phyloP scores from a whole-genome alignment of 441 rosid species.

The Syzygium syzygioides region DNA sequence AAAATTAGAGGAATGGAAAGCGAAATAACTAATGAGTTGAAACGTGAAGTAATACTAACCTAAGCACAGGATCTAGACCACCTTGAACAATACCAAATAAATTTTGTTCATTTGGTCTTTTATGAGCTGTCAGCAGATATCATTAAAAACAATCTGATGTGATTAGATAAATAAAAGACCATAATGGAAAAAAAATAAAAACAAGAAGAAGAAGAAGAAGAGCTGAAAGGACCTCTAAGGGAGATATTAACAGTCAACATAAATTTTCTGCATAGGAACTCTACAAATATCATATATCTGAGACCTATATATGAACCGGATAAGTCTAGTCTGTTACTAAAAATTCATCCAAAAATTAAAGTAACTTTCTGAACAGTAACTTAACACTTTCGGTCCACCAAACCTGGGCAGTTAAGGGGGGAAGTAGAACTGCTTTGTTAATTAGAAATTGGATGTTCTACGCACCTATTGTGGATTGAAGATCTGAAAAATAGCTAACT shows the following conservation, averaged over 20 bases:
- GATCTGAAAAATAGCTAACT: neutral
- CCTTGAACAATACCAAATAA: conserved; percentile 80
- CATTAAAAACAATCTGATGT: neutral
- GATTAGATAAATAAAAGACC: neutral
- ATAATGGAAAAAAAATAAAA: neutral
- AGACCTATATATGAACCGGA: neutral
- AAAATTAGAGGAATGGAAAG: neutral
- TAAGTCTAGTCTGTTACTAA: neutral
- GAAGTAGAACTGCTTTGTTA: neutral
- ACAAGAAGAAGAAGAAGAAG: neutral
- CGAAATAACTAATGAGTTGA: neutral
- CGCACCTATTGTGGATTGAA: neutral
- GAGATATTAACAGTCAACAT: neutral
- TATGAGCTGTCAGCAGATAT: conserved; percentile 43
- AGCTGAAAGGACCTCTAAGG: neutral
- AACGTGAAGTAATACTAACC: conserved; percentile 27
- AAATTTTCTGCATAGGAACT: neutral
- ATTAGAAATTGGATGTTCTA: neutral
- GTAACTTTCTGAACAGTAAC: neutral
- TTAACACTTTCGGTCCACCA: neutral
- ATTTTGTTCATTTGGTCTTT: conserved; percentile 62
- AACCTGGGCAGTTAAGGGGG: neutral
- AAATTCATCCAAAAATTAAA: neutral
- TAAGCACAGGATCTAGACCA: conserved; percentile 61
- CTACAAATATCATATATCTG: neutral